Evolutionary conservation across 1,284 basidiomycete genomes (phyloP).

Genomic region (Puccinia coronata): DNA sequence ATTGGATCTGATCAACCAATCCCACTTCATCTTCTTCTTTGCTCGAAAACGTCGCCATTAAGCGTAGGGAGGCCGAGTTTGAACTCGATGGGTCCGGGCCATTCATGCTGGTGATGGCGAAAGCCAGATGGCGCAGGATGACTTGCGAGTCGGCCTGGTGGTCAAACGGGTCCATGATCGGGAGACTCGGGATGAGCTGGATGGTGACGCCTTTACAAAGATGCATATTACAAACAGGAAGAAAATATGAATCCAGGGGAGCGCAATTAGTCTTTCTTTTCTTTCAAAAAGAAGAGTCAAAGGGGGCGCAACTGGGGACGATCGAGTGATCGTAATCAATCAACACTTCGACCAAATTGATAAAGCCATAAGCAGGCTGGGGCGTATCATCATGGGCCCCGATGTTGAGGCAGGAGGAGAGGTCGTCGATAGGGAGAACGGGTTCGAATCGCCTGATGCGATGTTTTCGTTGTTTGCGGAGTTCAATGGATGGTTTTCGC

Average conservation of each 20-base stretch:
- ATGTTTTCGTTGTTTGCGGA: slow-evolving; percentile 3
- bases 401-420: background rate
- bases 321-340: slow-evolving; percentile 20
- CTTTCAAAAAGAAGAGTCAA: background rate
- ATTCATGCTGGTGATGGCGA: background rate
- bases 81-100: background rate
- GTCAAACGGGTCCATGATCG: slow-evolving; percentile 20
- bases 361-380: background rate
- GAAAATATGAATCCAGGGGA: background rate
- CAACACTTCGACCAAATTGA: slow-evolving; percentile 22
- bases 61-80: background rate
- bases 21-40: background rate
- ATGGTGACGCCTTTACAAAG: slow-evolving; percentile 15
- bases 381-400: no score
- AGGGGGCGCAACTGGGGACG: slow-evolving; percentile 13
- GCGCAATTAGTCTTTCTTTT: background rate
- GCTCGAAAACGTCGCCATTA: slow-evolving; percentile 1
- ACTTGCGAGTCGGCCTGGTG: background rate
- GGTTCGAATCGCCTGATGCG: slow-evolving; percentile 22
- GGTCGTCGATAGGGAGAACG: background rate
- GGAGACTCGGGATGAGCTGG: background rate
- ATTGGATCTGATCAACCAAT: background rate
- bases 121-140: background rate
- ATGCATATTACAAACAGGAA: background rate
- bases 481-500: background rate